Evolutionary conservation across 192 early-diverging fungal genomes (phyloP).

Genomic region (Chytriomyces hyalinus): DNA sequence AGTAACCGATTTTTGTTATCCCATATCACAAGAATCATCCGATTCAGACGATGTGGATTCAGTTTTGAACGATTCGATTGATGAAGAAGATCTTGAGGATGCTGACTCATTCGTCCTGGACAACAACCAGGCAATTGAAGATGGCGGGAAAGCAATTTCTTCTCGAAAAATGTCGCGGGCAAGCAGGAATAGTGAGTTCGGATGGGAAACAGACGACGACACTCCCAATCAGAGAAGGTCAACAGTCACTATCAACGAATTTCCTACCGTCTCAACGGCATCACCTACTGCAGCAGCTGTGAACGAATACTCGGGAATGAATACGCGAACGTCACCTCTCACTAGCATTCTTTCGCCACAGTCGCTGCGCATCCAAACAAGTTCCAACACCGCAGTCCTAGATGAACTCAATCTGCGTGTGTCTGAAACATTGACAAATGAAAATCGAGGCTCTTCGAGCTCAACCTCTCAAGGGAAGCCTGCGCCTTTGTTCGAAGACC

Average conservation of each 20-base stretch:
- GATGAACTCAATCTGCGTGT: background rate
- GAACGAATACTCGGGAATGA: constrained; percentile 9
- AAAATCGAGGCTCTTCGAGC: background rate
- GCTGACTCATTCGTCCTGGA: constrained; percentile 16
- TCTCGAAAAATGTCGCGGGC: background rate
- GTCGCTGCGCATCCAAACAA: constrained; percentile 3
- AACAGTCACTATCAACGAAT: constrained; percentile 27
- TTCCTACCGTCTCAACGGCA: background rate
- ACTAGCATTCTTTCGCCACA: constrained; percentile 11
- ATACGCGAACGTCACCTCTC: background rate
- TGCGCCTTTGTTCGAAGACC: background rate
- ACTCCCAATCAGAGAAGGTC: constrained; percentile 11
- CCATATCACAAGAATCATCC: background rate
- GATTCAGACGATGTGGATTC: background rate
- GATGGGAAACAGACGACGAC: background rate
- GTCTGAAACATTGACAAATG: background rate
- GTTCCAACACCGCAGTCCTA: background rate
- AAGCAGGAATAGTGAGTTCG: background rate
- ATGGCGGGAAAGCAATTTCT: background rate
- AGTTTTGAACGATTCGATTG: background rate
- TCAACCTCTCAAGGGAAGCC: background rate
- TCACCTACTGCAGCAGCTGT: constrained; percentile 3
- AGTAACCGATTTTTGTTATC: constrained; percentile 8
- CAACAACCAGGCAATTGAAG: background rate
- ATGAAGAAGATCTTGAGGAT: constrained; percentile 6